Conservation (phyloP, 371 early-diverging fungal species). For the Syncephalastrum contaminatum region DNA sequence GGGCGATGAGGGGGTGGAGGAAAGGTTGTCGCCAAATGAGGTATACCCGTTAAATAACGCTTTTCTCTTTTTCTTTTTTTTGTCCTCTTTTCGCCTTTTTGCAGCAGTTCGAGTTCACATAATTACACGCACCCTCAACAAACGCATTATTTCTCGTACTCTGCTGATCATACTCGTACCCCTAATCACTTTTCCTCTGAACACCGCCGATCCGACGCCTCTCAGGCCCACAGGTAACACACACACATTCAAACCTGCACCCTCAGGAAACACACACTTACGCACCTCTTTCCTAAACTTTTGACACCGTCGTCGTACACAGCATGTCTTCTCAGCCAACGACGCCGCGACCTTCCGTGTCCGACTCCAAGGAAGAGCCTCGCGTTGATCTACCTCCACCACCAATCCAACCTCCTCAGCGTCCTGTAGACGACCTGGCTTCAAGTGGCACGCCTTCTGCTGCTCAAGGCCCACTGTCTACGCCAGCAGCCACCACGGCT, state of each 20-base stretch:
- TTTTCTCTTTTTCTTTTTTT: constrained; percentile 6
- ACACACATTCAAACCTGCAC: background rate
- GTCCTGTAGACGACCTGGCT: background rate
- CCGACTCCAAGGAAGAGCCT: constrained; percentile 2
- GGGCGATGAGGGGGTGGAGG: too few species aligned
- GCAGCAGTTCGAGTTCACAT: constrained; percentile 7
- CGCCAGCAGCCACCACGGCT: constrained; percentile 1
- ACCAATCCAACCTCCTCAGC: background rate
- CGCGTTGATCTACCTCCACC: background rate
- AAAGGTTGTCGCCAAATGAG: too few species aligned
- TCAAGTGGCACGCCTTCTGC: background rate
- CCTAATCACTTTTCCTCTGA: too few species aligned
- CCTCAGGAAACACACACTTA: constrained; percentile 6
- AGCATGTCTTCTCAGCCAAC: constrained; percentile 24
- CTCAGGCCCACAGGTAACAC: constrained; percentile 9
- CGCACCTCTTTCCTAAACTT: constrained; percentile 1
- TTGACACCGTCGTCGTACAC: constrained; percentile 12
- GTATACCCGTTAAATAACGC: background rate
- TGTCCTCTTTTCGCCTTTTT: constrained; percentile 7
- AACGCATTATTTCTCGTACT: too few species aligned
- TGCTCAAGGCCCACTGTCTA: background rate
- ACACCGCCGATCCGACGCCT: constrained; percentile 15
- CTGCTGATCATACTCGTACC: too few species aligned
- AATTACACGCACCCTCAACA: constrained; percentile 10
- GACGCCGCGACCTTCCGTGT: constrained; percentile 19